Base-by-base conservation (phyloP, 106 monocot species). In the Apostasia shenzhenica region DNA sequence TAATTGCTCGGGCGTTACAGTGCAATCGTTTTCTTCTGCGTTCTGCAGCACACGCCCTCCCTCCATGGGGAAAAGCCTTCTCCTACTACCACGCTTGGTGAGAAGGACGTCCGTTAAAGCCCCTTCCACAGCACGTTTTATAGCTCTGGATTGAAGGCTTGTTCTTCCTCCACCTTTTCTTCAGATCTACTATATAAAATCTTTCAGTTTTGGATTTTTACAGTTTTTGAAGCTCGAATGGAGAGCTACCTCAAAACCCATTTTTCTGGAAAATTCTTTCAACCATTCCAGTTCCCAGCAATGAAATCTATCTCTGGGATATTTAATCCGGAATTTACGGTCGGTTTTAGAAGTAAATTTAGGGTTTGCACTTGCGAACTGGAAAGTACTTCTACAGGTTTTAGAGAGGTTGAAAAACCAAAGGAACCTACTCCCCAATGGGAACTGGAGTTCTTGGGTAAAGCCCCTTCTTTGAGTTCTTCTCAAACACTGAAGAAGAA, bases 391-490 rank as follows among this genome's bases (percentile, higher is more conserved):
- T 74, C 71, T 3, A 66, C 71, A 14, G 72, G 76, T 54, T 41
- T 54, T 41, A 77, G 72, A 55, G 66, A 45, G 13, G 78, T 53
- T 41, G 82, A 72, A 14, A 73, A 81, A 4, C 50, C 51, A 70
- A 68, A 81, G 41, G 88, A 81, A 9, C 44, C 50, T 37, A 38
- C 53, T 45, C 52, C 59, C 1, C 64, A 60, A 4, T 95, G 95
- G 95, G 73, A 88, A 66, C 62, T 75, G 65, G 83, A 83, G 66
- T 95, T 95, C 71, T 50, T 95, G 71, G 95, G 91, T 8, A 77
- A 78, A 70, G 49, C 57, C 13, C 43, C 2, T 1, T 64, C 91
- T 1, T 13, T 73, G 38, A 66, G 1, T 45, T 26, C 84, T 5
- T 46, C 47, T 3, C 39, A 46, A 41, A 51, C 63, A 37, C 67